Percentiles rank a stretch among this genome's conserved stretches.
These are phyloP conservation scores for Diddensiella santjacobensis DNA, from an alignment of 805 yeast genomes.

Conservation along the genomic window DNA sequence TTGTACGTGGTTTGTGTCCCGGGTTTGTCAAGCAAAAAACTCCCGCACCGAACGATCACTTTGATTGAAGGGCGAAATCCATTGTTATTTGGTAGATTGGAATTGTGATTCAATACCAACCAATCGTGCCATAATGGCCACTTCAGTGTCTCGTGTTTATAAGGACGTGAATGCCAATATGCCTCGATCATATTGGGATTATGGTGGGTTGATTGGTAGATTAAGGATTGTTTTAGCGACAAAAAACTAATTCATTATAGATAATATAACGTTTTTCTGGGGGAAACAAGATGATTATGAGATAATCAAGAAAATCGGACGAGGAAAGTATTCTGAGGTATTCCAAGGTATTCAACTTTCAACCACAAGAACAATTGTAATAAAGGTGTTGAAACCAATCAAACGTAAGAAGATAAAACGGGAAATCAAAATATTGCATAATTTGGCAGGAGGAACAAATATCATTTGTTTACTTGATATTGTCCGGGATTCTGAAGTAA, in stretches of 20 bases:
- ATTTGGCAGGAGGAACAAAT: conserved; percentile 79
- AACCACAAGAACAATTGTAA: conserved; percentile 65
- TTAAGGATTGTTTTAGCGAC: not conserved
- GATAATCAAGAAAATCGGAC: conserved; percentile 75
- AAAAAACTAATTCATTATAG: conserved; percentile 24
- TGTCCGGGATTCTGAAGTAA: conserved; percentile 71
- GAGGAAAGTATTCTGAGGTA: conserved; percentile 93
- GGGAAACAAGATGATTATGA: conserved; percentile 83
- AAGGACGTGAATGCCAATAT: conserved; percentile 72
- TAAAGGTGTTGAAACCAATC: conserved; percentile 90
- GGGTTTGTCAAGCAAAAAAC: too few relatives aligned
- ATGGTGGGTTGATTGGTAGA: conserved; percentile 31
- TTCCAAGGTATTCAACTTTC: conserved; percentile 70
- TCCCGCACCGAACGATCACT: too few relatives aligned
- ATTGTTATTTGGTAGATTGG: too few relatives aligned
- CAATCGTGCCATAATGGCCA: conserved; percentile 1
- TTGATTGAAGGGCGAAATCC: too few relatives aligned
- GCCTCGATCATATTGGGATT: conserved; percentile 85
- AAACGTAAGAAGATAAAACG: conserved; percentile 89
- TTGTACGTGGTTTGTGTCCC: too few relatives aligned
- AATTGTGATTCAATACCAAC: too few relatives aligned
- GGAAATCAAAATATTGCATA: conserved; percentile 82
- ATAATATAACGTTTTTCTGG: conserved; percentile 72
- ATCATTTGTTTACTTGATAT: conserved; percentile 71
- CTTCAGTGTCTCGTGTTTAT: conserved; percentile 63